Base-by-base conservation (phyloP, 495 filamentous ascomycete genomes). In the Podospora anserina region DNA sequence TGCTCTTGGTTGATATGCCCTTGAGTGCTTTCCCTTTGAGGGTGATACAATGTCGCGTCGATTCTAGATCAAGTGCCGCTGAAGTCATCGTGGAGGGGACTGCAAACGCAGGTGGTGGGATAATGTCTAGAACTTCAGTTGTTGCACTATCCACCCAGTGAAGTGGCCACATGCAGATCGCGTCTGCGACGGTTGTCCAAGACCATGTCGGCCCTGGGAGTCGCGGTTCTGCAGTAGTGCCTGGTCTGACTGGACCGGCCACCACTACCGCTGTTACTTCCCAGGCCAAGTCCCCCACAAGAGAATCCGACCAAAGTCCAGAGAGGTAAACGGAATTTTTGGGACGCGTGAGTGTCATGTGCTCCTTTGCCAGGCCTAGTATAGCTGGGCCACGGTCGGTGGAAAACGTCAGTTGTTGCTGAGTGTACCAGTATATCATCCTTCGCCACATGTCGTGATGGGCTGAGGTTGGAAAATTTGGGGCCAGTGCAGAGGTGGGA, bases 331-430 rank as follows among this genome's bases (percentile, higher is more conserved):
- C 6, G 2, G 23, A 19, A 23, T 23, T 18, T 58, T 58, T 58
- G n/a, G 55, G 55, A 19, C 55, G 55, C 5, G n/a, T 58, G 9
- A 20, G n/a, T 0, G 55, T 26, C 55, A 58, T 58, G 39, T 49
- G 39, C 55, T 58, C 55, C 55, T 26, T 58, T 19, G 55, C 55
- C n/a, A 58, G 23, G 4, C 55, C 55, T 9, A 58, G 55, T 20
- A 58, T 58, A 7, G 55, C 55, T 2, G 55, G 55, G 23, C 55
- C 55, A 7, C 55, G 55, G 55, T 58, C 55, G 23, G 15, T 20
- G n/a, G n/a, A 13, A 11, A 58, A 58, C 11, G 55, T 58, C n/a
- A 58, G 55, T 23, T 58, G 55, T n/a, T 58, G 55, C 55, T 58
- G 55, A 7, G 55, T 58, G n/a, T 58, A 58, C 55, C 55, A 58